Base-by-base conservation (phyloP, 1,284 basidiomycete species). In the Volvariella volvacea region DNA sequence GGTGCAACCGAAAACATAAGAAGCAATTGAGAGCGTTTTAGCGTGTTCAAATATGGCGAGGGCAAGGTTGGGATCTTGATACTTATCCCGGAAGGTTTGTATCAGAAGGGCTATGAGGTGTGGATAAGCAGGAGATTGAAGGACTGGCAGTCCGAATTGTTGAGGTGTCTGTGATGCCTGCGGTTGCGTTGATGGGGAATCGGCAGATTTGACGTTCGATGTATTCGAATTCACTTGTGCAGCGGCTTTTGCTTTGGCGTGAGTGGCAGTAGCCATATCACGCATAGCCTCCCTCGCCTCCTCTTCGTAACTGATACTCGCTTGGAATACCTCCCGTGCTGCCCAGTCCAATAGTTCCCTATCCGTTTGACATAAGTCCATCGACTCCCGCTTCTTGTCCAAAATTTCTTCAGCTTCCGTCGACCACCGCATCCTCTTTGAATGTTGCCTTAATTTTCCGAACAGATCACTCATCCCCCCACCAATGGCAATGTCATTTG, bases 1-100 rank as follows among this genome's bases (percentile, higher is more conserved):
- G 3, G 87, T 85, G 61, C 92, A 94, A 2, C 90, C 91, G 55
- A 87, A 84, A 20, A 92, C 83, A 59, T 87, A 93, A 2, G 86
- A 89, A 4, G 82, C 71, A 41, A 84, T 73, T 2, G 86, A 88
- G 3, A 81, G 73, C 28, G 74, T 73, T 39, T 80, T 76, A 0
- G 88, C 86, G 58, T 91, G 74, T 43, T 84, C 73, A 66, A 93
- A 94, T 28, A 93, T 73, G 15, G 85, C 76, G n/a, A 94, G 73
- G 1, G 91, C 80, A 37, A 92, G 76, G 57, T 92, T 76, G 1
- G 91, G 89, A 50, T 91, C 82, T 22, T 65, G 64, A 61, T 87
- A 92, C 42, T 78, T 83, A 52, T 81, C 80, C 10, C 89, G 78
- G 59, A 92, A 85, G 3, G 77, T 72, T 20, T 67, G 69, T 75